Conservation (phyloP, 768 basidiomycete species). For the Leccinum subtestaceum region DNA sequence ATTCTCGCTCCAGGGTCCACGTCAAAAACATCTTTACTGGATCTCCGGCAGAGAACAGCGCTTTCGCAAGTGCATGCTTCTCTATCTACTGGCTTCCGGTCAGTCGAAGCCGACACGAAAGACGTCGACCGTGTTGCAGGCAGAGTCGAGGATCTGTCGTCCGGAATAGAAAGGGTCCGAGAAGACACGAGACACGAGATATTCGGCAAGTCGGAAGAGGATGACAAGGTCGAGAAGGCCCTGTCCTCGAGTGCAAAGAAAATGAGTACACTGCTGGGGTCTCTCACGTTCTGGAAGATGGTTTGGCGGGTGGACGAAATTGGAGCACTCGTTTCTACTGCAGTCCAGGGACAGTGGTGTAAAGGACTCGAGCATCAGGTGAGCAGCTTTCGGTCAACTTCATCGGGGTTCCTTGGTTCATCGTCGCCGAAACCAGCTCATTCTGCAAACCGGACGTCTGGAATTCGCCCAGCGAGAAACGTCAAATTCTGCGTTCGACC, state of each 20-base stretch:
- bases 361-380: slow-evolving; percentile 53
- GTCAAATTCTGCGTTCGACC: slow-evolving; percentile 38
- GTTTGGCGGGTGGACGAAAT: slow-evolving; percentile 43
- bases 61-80: slow-evolving; percentile 40
- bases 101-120: slow-evolving; percentile 29
- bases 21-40: slow-evolving; percentile 10
- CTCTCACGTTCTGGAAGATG: slow-evolving; percentile 39
- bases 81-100: slow-evolving; percentile 35
- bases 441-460: slow-evolving; percentile 62
- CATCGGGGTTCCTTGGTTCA: background rate
- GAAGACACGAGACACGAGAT: slow-evolving; percentile 37
- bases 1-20: slow-evolving; percentile 9
- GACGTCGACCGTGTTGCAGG: slow-evolving; percentile 37
- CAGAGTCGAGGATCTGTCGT: slow-evolving; percentile 37
- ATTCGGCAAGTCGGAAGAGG: slow-evolving; percentile 32
- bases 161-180: slow-evolving; percentile 39
- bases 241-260: slow-evolving; percentile 29
- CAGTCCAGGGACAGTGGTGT: slow-evolving; percentile 37
- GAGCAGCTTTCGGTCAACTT: background rate
- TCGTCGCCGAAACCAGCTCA: slow-evolving; percentile 41
- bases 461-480: slow-evolving; percentile 44
- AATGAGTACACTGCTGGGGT: slow-evolving; percentile 31
- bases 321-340: slow-evolving; percentile 31
- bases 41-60: slow-evolving; percentile 38
- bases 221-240: slow-evolving; percentile 25